Conservation (phyloP, 345 rosid species). For the Diplotaxis tenuifolia region DNA sequence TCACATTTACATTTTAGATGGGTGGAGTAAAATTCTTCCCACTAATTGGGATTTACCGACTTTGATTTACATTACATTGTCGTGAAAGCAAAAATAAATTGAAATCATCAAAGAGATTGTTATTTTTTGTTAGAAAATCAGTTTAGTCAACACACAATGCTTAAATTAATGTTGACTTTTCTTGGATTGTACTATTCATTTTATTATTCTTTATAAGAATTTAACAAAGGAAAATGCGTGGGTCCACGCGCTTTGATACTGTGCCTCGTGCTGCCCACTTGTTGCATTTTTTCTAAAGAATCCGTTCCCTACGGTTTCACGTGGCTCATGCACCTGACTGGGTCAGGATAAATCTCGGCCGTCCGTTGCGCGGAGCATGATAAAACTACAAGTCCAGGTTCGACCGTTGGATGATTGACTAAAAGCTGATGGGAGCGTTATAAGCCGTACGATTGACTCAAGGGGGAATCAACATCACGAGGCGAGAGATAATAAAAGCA, state of each 20-base stretch:
- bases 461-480: conserved; percentile 33
- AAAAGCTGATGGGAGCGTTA: neutral
- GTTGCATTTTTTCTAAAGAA: conserved; percentile 5
- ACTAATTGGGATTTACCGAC: conserved; percentile 25
- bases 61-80: neutral
- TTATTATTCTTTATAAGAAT: neutral
- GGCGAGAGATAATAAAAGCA: conserved; percentile 32
- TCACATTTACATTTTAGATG: neutral
- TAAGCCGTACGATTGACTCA: conserved; percentile 34
- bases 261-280: conserved; percentile 44
- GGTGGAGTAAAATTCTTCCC: neutral
- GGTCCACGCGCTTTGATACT: conserved; percentile 39
- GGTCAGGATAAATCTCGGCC: conserved; percentile 30
- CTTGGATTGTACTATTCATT: neutral
- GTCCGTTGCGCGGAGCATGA: conserved; percentile 16
- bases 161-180: conserved; percentile 29
- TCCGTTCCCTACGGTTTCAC: conserved; percentile 30
- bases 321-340: conserved; percentile 44
- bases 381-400: neutral
- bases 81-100: neutral
- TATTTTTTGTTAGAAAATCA: neutral
- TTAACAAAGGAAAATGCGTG: neutral
- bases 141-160: conserved; percentile 22
- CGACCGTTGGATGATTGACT: conserved; percentile 31
- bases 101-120: neutral